Evolutionary conservation across 345 rosid species (phyloP).

Genomic region (Lenwebbia sp.): DNA sequence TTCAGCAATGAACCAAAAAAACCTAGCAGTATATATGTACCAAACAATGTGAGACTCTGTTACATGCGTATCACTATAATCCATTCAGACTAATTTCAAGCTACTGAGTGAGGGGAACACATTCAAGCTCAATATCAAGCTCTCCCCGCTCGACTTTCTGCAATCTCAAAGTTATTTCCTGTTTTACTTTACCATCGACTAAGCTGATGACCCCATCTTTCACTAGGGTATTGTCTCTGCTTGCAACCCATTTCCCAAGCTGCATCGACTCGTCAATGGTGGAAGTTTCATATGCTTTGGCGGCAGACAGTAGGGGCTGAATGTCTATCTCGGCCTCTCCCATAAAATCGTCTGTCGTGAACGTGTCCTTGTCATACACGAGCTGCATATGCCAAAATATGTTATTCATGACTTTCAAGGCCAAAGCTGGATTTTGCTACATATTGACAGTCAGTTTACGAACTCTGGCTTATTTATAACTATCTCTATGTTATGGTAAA

Average conservation of each 20-base stretch:
- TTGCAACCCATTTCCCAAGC: slow-evolving; percentile 70
- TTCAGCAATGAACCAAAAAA: background rate
- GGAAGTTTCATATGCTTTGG: slow-evolving; percentile 62
- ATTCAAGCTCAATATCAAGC: slow-evolving; percentile 83
- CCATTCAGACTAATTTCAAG: background rate
- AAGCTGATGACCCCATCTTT: slow-evolving; percentile 62
- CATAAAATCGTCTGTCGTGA: slow-evolving; percentile 85
- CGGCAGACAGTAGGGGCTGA: slow-evolving; percentile 76
- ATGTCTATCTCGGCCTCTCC: slow-evolving; percentile 99
- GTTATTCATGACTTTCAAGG: background rate
- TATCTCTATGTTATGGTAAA: background rate
- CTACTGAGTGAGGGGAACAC: slow-evolving; percentile 85
- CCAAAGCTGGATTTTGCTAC: background rate
- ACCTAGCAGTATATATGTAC: background rate
- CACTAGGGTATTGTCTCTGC: slow-evolving; percentile 57
- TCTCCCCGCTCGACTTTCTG: slow-evolving; percentile 88
- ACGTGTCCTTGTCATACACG: slow-evolving; percentile 87
- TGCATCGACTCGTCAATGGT: slow-evolving; percentile 43
- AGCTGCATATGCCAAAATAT: slow-evolving; percentile 26
- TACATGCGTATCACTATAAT: background rate
- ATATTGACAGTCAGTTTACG: background rate
- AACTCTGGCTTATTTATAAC: background rate
- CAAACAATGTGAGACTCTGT: background rate
- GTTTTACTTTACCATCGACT: slow-evolving; percentile 74
- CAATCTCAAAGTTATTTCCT: slow-evolving; percentile 64